phyloP scores from a whole-genome alignment of 1,284 basidiomycete genomes.

The Mycena sp. region DNA sequence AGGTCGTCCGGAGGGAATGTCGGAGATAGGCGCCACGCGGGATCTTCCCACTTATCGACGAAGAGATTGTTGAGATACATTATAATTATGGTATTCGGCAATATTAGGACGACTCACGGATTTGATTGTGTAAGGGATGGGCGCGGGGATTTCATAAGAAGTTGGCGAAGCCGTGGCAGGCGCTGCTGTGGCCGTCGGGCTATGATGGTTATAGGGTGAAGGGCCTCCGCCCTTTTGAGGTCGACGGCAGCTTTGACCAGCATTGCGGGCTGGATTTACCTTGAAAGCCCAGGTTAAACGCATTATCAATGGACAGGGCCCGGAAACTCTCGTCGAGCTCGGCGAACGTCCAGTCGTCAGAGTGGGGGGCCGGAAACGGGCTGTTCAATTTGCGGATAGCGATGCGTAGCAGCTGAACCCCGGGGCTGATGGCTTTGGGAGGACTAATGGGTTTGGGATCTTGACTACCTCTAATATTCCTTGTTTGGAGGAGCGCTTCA shows the following conservation, averaged over 20 bases:
- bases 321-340: conserved; percentile 38
- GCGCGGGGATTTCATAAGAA: neutral
- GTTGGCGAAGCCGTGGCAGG: neutral
- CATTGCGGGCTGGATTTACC: conserved; percentile 55
- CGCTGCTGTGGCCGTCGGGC: neutral
- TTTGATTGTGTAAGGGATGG: conserved; percentile 1
- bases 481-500: conserved; percentile 14
- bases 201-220: too few species aligned
- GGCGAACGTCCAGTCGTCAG: conserved; percentile 3
- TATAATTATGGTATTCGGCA: too few species aligned
- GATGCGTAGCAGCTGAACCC: conserved; percentile 22
- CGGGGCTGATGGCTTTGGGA: too few species aligned
- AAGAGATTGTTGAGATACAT: neutral
- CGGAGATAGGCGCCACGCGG: neutral
- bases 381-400: conserved; percentile 19
- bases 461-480: conserved; percentile 3
- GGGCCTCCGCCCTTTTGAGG: too few species aligned
- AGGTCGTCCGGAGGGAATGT: conserved; percentile 49
- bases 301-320: conserved; percentile 44
- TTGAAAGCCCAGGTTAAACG: conserved; percentile 62
- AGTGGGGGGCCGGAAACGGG: conserved; percentile 11
- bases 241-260: conserved; percentile 26
- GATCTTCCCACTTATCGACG: conserved; percentile 1
- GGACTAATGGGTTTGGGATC: too few species aligned
- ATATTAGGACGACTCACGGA: neutral